Base-by-base conservation (phyloP, 2,329 filamentous ascomycete genomes). In the Fusarium buxicola region DNA sequence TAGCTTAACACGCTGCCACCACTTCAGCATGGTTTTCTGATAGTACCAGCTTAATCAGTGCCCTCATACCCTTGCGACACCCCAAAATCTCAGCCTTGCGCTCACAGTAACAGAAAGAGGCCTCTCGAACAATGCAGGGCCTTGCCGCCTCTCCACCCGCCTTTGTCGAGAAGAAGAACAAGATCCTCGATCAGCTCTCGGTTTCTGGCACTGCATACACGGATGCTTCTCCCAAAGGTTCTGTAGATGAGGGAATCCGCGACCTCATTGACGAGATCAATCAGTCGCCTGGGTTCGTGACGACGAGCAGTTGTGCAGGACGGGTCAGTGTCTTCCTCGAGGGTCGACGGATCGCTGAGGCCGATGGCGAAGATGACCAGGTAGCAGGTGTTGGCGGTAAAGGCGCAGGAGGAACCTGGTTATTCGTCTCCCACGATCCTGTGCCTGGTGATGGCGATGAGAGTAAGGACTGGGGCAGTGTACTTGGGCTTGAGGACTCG, bases 261-360 rank as follows among this genome's bases (percentile, higher is more conserved):
- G 83, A 88, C 18, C 80, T 97, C 50, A 93, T 98, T 59, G 82
- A 84, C 46, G 87, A 90, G 66, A 89, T 98, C 74, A 98, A 98
- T 76, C 74, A 70, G 2, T 73, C 89, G 7, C 84, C 88, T 2
- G 92, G 92, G 2, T 85, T 94, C 35, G 92, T 96, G 30, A 97
- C 94, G 2, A 97, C 94, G 3, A 97, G 93, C 77, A 97, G 93
- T 76, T 98, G 94, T 74, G 91, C 92, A 3, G 94, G 94, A 1
- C 83, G 94, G 48, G 86, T 96, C 41, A 94, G 91, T 64, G 91
- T 97, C 5, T 98, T 96, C 72, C 80, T 96, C 1, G 94, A 97
- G 78, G 94, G 94, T 1, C 80, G 79, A 39, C 90, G 86, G 67
- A 64, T 65, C 21, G 50, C 45, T 12, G 63, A 59, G 4, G 52